Percentiles rank a stretch among this genome's conserved stretches.
Evolutionary conservation across 108 stramenopile genomes (phyloP).

Genomic region (Cyclotella sp.): DNA sequence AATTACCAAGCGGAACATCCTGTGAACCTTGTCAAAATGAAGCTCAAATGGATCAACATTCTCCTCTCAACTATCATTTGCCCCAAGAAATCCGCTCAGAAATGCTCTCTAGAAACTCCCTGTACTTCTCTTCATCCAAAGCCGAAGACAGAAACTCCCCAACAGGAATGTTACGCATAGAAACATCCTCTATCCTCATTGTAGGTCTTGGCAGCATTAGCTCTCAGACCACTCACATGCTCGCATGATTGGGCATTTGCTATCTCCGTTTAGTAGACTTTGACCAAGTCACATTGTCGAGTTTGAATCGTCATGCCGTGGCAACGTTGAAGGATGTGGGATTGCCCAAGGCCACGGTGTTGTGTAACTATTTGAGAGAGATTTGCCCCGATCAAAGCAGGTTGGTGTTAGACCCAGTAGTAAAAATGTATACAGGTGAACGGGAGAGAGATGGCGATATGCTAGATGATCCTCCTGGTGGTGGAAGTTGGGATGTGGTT

Average conservation of each 20-base stretch:
- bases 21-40: background rate
- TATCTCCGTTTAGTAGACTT: slow-evolving; percentile 95
- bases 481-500: slow-evolving; percentile 81
- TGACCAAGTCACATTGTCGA: slow-evolving; percentile 97
- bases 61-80: slow-evolving; percentile 10
- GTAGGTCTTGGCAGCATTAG: slow-evolving; percentile 98
- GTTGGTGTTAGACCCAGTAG: slow-evolving; percentile 57
- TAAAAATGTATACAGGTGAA: slow-evolving; percentile 81
- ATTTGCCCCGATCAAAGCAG: slow-evolving; percentile 67
- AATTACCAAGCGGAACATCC: slow-evolving; percentile 12
- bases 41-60: background rate
- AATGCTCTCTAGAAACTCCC: slow-evolving; percentile 91
- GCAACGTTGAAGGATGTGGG: slow-evolving; percentile 95
- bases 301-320: slow-evolving; percentile 98
- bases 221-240: slow-evolving; percentile 94
- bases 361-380: slow-evolving; percentile 61
- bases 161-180: slow-evolving; percentile 36
- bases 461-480: slow-evolving; percentile 49
- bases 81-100: slow-evolving; percentile 83
- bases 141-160: background rate
- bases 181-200: slow-evolving; percentile 72
- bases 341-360: slow-evolving; percentile 84
- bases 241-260: slow-evolving; percentile 91
- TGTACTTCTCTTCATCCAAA: slow-evolving; percentile 70
- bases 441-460: slow-evolving; percentile 58